Base-by-base conservation (phyloP, 257 asterid species). In the Galeopsis tetrahit region DNA sequence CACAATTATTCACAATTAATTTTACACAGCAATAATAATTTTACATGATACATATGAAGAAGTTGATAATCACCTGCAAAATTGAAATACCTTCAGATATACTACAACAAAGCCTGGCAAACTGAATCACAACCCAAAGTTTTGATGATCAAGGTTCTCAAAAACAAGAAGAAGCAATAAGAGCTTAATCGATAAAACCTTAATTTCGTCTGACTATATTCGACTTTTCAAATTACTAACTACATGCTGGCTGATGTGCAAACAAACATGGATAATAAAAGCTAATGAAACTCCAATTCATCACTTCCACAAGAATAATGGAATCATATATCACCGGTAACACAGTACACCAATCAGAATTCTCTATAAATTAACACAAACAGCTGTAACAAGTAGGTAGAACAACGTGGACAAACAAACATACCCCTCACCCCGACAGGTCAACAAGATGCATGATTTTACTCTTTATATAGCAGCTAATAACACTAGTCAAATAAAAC, bases 401-500 rank as follows among this genome's bases (percentile, higher is more conserved):
- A 66, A 21, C 69, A 46, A 38, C 62, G 14, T 58, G 35, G 59
- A 14, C 68, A 65, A 32, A 58, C 15, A 28, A 57, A 60, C 71
- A 46, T 49, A 66, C 71, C 59, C 60, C 71, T 13, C 34, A 66
- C 71, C 59, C 60, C 10, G 46, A 32, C 13, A 32, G 44, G n/a
- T 49, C 28, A 14, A 49, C 9, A 49, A 49, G 56, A 0, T n/a
- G 48, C n/a, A 61, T 14, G 2, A n/a, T 0, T 70, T 65, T 65
- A 49, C 71, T 58, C 40, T 44, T 44, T 43, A 42, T 46, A 33
- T 10, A 49, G 62, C 59, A 49, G 62, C 59, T 46, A 10, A 13
- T 49, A 55, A 67, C 38, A 44, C 74, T 73, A 74, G 53, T 55
- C 58, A 46, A 70, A 59, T 40, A 6, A 73, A 66, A 79, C 32